These are phyloP conservation scores for Graphilbum ipis-grandicollis DNA, from an alignment of 2,329 filamentous ascomycete species.

Conservation along the genomic window DNA sequence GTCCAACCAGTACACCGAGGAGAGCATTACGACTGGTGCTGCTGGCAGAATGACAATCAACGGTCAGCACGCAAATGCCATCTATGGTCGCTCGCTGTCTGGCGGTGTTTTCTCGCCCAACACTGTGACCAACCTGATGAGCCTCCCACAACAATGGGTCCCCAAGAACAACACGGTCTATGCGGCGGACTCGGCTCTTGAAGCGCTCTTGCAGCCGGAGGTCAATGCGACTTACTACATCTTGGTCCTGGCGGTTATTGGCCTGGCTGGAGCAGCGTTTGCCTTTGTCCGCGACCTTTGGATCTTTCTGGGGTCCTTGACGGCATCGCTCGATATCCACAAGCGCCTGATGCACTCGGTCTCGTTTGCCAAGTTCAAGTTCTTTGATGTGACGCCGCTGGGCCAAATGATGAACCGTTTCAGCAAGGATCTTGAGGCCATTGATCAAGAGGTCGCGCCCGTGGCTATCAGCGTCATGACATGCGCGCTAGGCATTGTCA, in stretches of 20 bases:
- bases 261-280: slow-evolving; percentile 58
- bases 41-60: neutral
- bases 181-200: slow-evolving; percentile 13
- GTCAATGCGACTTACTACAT: slow-evolving; percentile 80
- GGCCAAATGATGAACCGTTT: slow-evolving; percentile 97
- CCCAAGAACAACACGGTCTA: slow-evolving; percentile 20
- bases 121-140: neutral
- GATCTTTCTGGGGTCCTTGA: slow-evolving; percentile 81
- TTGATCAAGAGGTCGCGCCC: slow-evolving; percentile 91
- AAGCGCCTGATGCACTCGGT: slow-evolving; percentile 60
- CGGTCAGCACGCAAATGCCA: neutral
- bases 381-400: slow-evolving; percentile 91
- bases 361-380: slow-evolving; percentile 83
- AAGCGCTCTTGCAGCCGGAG: slow-evolving; percentile 18
- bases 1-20: slow-evolving; percentile 69
- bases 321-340: slow-evolving; percentile 75
- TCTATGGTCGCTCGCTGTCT: slow-evolving; percentile 5
- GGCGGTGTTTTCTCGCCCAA: slow-evolving; percentile 2
- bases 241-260: slow-evolving; percentile 63
- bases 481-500: slow-evolving; percentile 51
- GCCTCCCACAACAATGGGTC: slow-evolving; percentile 5
- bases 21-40: slow-evolving; percentile 4
- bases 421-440: slow-evolving; percentile 87
- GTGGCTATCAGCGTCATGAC: slow-evolving; percentile 63
- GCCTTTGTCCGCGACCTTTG: slow-evolving; percentile 73